Conservation (phyloP, 2,329 filamentous ascomycete genomes). For the Arthrobotrys sinensis region DNA sequence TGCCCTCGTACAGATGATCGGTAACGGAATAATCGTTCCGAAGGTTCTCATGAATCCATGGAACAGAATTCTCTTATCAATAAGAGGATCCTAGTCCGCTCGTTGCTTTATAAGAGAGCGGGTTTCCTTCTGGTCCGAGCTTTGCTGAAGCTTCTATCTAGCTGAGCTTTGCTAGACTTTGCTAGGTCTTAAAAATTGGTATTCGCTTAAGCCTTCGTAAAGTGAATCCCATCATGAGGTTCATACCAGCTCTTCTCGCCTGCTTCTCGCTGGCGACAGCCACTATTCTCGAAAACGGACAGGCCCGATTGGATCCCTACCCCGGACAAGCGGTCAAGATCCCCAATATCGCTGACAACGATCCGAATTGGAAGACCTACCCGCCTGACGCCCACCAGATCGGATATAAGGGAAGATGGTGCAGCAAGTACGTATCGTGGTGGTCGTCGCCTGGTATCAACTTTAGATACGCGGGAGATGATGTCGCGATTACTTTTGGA, state of each 20-base stretch:
- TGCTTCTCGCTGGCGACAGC: conserved; percentile 37
- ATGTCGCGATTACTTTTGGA: conserved; percentile 64
- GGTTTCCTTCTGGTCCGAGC: neutral
- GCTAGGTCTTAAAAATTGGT: neutral
- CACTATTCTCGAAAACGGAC: conserved; percentile 53
- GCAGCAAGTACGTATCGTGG: conserved; percentile 75
- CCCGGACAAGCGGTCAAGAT: conserved; percentile 50
- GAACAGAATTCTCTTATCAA: neutral
- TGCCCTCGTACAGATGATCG: conserved; percentile 19
- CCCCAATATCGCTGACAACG: conserved; percentile 27
- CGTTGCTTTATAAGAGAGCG: conserved; percentile 15
- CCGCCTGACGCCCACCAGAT: conserved; percentile 72
- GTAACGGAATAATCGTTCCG: conserved; percentile 42
- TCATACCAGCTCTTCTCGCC: conserved; percentile 33
- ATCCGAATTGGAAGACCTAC: conserved; percentile 70
- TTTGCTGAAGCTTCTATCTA: conserved; percentile 4
- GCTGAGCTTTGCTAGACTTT: neutral
- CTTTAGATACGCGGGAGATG: conserved; percentile 73
- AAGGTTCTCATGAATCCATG: conserved; percentile 16
- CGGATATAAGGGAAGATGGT: conserved; percentile 76
- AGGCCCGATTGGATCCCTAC: conserved; percentile 49
- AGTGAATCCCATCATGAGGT: conserved; percentile 22
- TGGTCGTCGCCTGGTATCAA: conserved; percentile 75
- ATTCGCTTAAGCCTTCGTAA: neutral
- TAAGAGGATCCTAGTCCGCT: neutral